Base-by-base conservation (phyloP, 2,329 filamentous ascomycete species). In the Lizonia empirigonia region DNA sequence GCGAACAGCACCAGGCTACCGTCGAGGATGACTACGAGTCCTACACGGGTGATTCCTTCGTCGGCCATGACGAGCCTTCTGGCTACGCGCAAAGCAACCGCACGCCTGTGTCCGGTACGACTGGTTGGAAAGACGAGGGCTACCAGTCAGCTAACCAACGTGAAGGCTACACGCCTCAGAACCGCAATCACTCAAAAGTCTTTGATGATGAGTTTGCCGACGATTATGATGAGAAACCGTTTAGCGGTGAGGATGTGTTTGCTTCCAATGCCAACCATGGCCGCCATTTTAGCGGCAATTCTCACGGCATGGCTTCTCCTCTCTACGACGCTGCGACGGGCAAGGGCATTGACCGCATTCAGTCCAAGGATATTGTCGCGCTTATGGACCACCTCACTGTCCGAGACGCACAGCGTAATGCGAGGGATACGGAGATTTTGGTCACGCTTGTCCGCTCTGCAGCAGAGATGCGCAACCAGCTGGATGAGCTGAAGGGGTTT, bases 301-400 rank as follows among this genome's bases (percentile, higher is more conserved):
- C 93, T 7, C 91, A 97, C 67, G 93, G 92, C 36, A 91, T 97
- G 83, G 82, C 81, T 3, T 94, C 91, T 23, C 92, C 93, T 2
- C 80, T 97, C 16, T 97, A 96, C 67, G 94, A 99, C 69, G 86
- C 90, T 52, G 84, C 92, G 3, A 96, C 90, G 1, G 93, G 93
- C 44, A 86, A 85, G 56, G 92, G 91, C 26, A 89, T 96, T 44
- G 92, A 97, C 60, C 83, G 88, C 38, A 97, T 99, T 42, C 88
- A 97, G 71, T 96, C 91, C 36, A 94, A 95, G 76, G 94, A 99
- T 68, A 95, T 99, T 64, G 89, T 99, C 58, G 91, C 93, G 19
- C 78, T 99, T 54, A 99, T 99, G 94, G 93, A 99, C 70, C 94
- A 99, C 74, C 86, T 99, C 56, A 97, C 95, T 71, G 94, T 97